These are phyloP conservation scores for Colletotrichum camelliae DNA, from an alignment of 2,329 filamentous ascomycete genomes.

Conservation along the genomic window DNA sequence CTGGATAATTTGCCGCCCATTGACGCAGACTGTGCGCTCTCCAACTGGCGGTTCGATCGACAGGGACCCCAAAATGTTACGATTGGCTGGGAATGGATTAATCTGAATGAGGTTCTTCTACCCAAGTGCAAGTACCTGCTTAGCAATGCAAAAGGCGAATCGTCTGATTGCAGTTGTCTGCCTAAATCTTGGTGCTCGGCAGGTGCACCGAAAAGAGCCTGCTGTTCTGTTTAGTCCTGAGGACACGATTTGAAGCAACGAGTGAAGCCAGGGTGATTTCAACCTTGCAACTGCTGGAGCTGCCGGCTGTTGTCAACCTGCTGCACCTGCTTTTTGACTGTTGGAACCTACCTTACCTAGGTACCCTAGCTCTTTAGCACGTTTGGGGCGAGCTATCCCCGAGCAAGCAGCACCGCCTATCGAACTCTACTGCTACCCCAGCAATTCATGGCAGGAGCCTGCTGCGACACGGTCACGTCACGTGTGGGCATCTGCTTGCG, in stretches of 20 bases:
- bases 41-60: neutral
- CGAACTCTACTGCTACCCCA: too few relatives aligned
- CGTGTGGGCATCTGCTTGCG: constrained; percentile 30
- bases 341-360: neutral
- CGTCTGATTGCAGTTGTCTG: neutral
- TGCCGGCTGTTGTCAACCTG: neutral
- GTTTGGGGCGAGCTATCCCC: constrained; percentile 1
- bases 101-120: neutral
- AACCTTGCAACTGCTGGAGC: neutral
- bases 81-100: neutral
- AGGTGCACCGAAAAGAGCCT: neutral
- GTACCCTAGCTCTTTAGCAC: neutral
- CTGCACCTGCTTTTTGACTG: neutral
- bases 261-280: neutral
- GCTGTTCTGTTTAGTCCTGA: neutral
- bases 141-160: neutral
- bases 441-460: neutral
- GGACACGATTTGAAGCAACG: neutral
- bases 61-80: neutral
- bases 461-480: constrained; percentile 28
- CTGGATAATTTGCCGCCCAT: neutral
- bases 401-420: neutral
- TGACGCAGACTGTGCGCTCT: neutral
- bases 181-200: neutral
- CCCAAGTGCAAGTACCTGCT: neutral